Evolutionary conservation across 2,329 filamentous ascomycete species (phyloP).

Genomic region (Neofusicoccum sp.): DNA sequence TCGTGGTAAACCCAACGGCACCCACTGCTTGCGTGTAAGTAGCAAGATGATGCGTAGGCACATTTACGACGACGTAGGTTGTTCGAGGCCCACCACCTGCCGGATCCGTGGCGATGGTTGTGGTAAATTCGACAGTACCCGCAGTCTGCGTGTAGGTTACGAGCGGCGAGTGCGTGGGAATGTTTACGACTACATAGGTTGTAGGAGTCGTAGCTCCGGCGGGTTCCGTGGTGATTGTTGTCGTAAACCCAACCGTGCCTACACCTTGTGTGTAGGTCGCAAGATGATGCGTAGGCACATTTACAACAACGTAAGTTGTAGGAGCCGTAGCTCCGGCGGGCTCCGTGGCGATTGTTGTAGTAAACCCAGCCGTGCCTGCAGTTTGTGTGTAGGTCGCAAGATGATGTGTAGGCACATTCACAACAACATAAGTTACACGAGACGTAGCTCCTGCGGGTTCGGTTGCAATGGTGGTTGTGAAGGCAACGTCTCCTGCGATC

Average conservation of each 20-base stretch:
- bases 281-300: background rate
- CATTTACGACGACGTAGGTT: background rate
- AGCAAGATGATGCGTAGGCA: background rate
- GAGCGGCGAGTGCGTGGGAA: background rate
- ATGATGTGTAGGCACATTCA: background rate
- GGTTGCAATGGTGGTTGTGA: background rate
- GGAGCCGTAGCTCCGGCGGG: background rate
- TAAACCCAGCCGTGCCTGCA: background rate
- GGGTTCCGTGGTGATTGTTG: background rate
- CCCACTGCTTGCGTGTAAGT: background rate
- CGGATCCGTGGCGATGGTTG: background rate
- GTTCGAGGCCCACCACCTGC: background rate
- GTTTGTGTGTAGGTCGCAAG: background rate
- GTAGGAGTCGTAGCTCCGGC: background rate
- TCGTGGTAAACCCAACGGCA: background rate
- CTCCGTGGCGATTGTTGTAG: background rate
- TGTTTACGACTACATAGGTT: background rate
- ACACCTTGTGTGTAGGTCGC: background rate
- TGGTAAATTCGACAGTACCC: background rate
- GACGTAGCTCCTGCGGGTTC: background rate
- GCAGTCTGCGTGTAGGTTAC: background rate
- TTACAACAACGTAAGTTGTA: background rate
- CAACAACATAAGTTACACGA: background rate
- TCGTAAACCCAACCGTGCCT: background rate
- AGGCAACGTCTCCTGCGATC: background rate